A percentile compares a stretch with the other conserved stretches of the same genome.
phyloP scores from a whole-genome alignment of 805 yeast genomes.

The Wickerhamiella kazuoi region DNA sequence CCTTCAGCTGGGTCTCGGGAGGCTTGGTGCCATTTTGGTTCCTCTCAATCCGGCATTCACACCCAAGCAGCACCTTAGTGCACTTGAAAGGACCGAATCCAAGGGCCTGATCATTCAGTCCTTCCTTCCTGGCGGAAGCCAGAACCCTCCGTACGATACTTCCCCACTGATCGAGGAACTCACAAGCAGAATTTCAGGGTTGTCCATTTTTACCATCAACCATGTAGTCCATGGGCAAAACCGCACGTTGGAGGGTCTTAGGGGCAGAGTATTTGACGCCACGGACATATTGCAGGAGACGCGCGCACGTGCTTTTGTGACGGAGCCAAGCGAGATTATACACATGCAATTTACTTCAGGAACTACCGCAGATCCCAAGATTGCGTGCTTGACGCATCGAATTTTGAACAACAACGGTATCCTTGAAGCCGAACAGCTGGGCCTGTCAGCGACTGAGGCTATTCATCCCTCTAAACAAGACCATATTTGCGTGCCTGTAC shows the following conservation, averaged over 20 bases:
- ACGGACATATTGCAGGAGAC: background rate
- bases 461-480: slow-evolving; percentile 14
- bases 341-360: slow-evolving; percentile 22
- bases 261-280: background rate
- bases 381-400: slow-evolving; percentile 16
- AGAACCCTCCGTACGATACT: slow-evolving; percentile 9
- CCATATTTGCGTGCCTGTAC: slow-evolving; percentile 17
- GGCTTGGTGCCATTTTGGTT: slow-evolving; percentile 16
- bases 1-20: slow-evolving; percentile 16
- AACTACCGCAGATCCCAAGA: slow-evolving; percentile 18
- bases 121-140: background rate
- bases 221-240: background rate
- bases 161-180: background rate
- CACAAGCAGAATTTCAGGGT: background rate
- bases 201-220: slow-evolving; percentile 23
- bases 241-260: background rate
- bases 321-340: slow-evolving; percentile 11
- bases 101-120: slow-evolving; percentile 13
- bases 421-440: slow-evolving; percentile 15
- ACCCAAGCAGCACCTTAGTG: slow-evolving; percentile 13
- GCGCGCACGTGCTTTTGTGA: background rate
- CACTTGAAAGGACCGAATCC: slow-evolving; percentile 13
- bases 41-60: slow-evolving; percentile 20
- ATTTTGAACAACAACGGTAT: slow-evolving; percentile 18
- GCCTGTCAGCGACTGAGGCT: slow-evolving; percentile 10